phyloP scores from a whole-genome alignment of 1,139 yeast species.

The Hyphopichia pseudoburtonii region DNA sequence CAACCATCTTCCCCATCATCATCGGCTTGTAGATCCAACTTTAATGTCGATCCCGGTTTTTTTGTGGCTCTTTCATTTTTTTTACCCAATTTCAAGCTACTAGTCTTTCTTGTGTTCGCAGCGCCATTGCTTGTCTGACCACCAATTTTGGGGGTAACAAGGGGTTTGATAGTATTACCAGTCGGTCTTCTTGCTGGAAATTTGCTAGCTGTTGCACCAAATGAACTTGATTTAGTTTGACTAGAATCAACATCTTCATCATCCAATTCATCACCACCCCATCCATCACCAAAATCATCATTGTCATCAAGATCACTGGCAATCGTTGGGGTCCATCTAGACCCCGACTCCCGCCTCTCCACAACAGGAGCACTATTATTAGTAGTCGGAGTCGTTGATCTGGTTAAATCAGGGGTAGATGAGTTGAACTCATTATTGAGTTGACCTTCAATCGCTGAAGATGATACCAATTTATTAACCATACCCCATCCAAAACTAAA shows the following conservation, averaged over 20 bases:
- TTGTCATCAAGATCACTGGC: conserved; percentile 12
- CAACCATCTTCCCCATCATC: conserved; percentile 51
- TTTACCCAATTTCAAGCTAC: conserved; percentile 29
- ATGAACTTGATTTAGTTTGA: no score
- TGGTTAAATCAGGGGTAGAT: conserved; percentile 43
- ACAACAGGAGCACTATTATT: no score
- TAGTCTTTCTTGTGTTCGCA: conserved; percentile 20
- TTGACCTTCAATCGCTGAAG: conserved; percentile 32
- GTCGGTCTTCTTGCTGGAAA: no score
- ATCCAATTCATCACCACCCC: conserved; percentile 24
- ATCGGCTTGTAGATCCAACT: conserved; percentile 39
- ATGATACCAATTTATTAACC: conserved; percentile 36
- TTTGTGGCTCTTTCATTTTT: conserved; percentile 11
- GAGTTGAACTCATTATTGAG: conserved; percentile 38
- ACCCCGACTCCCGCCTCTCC: conserved; percentile 10
- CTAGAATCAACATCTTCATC: not conserved
- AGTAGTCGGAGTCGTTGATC: conserved; percentile 22
- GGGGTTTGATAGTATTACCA: no score
- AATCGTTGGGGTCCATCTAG: conserved; percentile 8
- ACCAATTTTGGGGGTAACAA: no score
- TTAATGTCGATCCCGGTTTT: conserved; percentile 27
- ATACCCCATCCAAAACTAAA: conserved; percentile 45
- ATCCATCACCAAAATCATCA: conserved; percentile 27
- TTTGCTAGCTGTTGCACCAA: no score
- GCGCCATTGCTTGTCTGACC: no score